Percentiles rank a stretch among this genome's conserved stretches.
These are phyloP conservation scores for Colletotrichum chlorophyti DNA, from an alignment of 2,329 filamentous ascomycete genomes.

Conservation along the genomic window DNA sequence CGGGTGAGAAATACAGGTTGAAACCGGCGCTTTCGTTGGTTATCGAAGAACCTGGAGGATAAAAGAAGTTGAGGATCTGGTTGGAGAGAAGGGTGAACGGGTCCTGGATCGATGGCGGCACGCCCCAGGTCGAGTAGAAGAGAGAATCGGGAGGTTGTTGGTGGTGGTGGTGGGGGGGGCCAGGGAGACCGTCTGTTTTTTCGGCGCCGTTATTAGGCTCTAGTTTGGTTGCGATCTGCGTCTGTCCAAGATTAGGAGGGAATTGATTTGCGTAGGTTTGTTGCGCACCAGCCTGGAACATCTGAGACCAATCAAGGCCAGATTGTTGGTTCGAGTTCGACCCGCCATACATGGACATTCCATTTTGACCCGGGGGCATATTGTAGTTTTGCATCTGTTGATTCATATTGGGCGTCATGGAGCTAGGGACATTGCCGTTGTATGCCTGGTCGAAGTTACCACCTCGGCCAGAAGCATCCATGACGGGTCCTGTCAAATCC, in stretches of 20 bases:
- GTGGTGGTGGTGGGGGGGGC: conserved; percentile 43
- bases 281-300: conserved; percentile 78
- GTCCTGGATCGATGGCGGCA: conserved; percentile 54
- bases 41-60: conserved; percentile 62
- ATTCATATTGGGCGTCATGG: conserved; percentile 68
- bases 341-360: conserved; percentile 68
- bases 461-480: conserved; percentile 51
- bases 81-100: conserved; percentile 61
- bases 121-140: conserved; percentile 58
- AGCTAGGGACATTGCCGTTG: conserved; percentile 61
- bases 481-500: conserved; percentile 60
- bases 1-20: conserved; percentile 68
- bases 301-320: conserved; percentile 77
- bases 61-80: conserved; percentile 64
- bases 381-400: conserved; percentile 70
- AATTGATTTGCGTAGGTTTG: conserved; percentile 69
- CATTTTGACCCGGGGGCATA: conserved; percentile 68
- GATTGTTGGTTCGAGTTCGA: conserved; percentile 67
- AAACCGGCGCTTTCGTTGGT: conserved; percentile 60
- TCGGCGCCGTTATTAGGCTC: conserved; percentile 65
- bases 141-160: conserved; percentile 48
- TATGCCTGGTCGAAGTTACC: conserved; percentile 60
- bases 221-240: conserved; percentile 73
- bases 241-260: conserved; percentile 71
- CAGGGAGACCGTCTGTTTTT: conserved; percentile 52